phyloP scores from a whole-genome alignment of 805 yeast species.

The Yarrowia keelungensis region DNA sequence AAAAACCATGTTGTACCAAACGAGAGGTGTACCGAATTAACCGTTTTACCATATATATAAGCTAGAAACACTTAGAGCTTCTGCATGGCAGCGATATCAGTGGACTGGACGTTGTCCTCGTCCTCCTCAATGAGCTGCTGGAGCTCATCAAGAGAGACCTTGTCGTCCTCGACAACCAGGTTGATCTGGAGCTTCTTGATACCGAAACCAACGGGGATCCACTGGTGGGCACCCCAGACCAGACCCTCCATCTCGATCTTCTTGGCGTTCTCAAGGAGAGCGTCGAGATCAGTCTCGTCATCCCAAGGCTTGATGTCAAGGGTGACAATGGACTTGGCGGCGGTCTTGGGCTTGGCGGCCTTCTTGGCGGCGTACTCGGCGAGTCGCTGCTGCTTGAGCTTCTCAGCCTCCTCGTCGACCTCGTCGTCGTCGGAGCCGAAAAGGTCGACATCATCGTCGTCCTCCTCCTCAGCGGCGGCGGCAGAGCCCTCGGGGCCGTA shows the following conservation, averaged over 20 bases:
- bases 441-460: constrained; percentile 89
- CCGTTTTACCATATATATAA: constrained; percentile 37
- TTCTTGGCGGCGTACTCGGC: constrained; percentile 99
- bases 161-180: constrained; percentile 96
- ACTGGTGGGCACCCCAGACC: constrained; percentile 97
- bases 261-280: constrained; percentile 86
- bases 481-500: constrained; percentile 58
- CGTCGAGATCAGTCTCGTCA: constrained; percentile 96
- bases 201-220: constrained; percentile 98
- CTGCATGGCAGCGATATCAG: constrained; percentile 98
- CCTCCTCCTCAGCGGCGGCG: constrained; percentile 72
- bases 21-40: constrained; percentile 26
- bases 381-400: constrained; percentile 94
- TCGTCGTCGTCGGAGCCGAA: constrained; percentile 95
- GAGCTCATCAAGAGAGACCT: constrained; percentile 91
- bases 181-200: constrained; percentile 98
- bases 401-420: constrained; percentile 97
- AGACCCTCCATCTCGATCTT: constrained; percentile 89
- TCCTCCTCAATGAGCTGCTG: constrained; percentile 77
- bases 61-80: constrained; percentile 69
- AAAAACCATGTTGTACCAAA: background rate
- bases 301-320: constrained; percentile 99
- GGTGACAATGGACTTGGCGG: constrained; percentile 97
- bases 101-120: constrained; percentile 99
- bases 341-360: constrained; percentile 95